phyloP scores from a whole-genome alignment of 2,329 filamentous ascomycete genomes.

The Neonectria punicea region DNA sequence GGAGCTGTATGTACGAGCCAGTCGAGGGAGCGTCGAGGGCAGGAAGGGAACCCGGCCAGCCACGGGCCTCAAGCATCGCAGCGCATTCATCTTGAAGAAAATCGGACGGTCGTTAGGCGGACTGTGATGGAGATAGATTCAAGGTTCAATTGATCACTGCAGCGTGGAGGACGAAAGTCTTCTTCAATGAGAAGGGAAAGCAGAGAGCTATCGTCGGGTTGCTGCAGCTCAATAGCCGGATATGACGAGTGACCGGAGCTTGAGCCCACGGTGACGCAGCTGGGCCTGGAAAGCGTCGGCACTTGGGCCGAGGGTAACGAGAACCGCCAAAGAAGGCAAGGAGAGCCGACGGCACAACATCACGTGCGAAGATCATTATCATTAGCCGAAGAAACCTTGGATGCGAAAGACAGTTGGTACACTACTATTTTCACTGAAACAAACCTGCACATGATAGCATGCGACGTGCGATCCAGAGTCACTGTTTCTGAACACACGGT shows the following conservation, averaged over 20 bases:
- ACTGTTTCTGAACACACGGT: neutral
- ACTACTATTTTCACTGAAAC: neutral
- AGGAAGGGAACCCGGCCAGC: slow-evolving; percentile 61
- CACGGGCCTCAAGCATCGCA: slow-evolving; percentile 69
- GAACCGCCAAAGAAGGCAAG: slow-evolving; percentile 32
- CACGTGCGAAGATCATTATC: slow-evolving; percentile 30
- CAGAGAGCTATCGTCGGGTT: neutral
- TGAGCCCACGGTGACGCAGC: slow-evolving; percentile 42
- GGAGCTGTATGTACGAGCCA: slow-evolving; percentile 64
- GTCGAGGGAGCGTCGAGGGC: slow-evolving; percentile 65
- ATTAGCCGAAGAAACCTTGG: slow-evolving; percentile 1
- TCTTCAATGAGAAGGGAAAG: slow-evolving; percentile 6
- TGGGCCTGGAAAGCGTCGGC: slow-evolving; percentile 35
- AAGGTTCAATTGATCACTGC: slow-evolving; percentile 14
- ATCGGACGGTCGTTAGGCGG: neutral
- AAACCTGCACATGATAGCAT: neutral
- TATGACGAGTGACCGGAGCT: slow-evolving; percentile 32
- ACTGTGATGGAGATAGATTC: neutral
- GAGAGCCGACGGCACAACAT: slow-evolving; percentile 33
- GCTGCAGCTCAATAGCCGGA: slow-evolving; percentile 21
- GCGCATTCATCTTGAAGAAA: slow-evolving; percentile 57
- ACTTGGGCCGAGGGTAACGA: slow-evolving; percentile 43
- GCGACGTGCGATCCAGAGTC: neutral
- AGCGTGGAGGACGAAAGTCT: neutral
- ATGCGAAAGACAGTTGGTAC: too few relatives aligned